A percentile compares a stretch with the other conserved stretches of the same genome.
These are phyloP conservation scores for Drechslerella dactyloides DNA, from an alignment of 2,329 filamentous ascomycete species.

Conservation along the genomic window DNA sequence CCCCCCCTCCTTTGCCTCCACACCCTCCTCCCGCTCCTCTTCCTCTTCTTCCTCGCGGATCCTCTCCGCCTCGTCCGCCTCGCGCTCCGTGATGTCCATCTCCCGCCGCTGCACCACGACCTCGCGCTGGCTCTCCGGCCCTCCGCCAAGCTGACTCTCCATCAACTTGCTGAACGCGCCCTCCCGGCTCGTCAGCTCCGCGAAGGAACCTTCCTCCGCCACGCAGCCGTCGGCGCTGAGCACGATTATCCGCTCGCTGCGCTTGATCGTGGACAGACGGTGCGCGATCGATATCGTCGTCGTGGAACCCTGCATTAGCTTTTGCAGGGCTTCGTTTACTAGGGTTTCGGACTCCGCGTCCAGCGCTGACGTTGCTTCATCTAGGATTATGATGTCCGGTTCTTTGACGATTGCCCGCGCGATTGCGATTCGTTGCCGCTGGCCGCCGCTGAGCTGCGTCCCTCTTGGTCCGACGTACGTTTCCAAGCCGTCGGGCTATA, in stretches of 20 bases:
- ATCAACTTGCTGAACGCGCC: conserved; percentile 94
- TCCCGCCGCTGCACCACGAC: conserved; percentile 30
- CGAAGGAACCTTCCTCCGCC: conserved; percentile 86
- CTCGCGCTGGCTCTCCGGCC: conserved; percentile 81
- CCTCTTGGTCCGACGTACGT: conserved; percentile 91
- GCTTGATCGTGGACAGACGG: conserved; percentile 92
- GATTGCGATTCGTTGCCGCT: conserved; percentile 85
- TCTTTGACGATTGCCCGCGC: conserved; percentile 92
- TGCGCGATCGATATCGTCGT: conserved; percentile 98
- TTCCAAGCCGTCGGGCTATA: conserved; percentile 81
- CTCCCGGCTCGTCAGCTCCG: conserved; percentile 73
- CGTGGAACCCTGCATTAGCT: conserved; percentile 81
- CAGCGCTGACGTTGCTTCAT: conserved; percentile 93
- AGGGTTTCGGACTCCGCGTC: conserved; percentile 97
- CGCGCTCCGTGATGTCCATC: conserved; percentile 40
- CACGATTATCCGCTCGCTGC: conserved; percentile 92
- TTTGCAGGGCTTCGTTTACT: conserved; percentile 86
- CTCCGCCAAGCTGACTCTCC: conserved; percentile 97
- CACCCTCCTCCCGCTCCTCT: conserved; percentile 42
- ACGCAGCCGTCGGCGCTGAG: conserved; percentile 85
- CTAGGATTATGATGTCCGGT: conserved; percentile 93
- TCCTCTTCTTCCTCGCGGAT: conserved; percentile 31
- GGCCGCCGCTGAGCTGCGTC: conserved; percentile 40
- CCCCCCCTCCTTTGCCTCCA: conserved; percentile 22
- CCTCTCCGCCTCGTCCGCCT: conserved; percentile 51